Evolutionary conservation across 2,329 filamentous ascomycete species (phyloP).

Genomic region (Botrytis elliptica): DNA sequence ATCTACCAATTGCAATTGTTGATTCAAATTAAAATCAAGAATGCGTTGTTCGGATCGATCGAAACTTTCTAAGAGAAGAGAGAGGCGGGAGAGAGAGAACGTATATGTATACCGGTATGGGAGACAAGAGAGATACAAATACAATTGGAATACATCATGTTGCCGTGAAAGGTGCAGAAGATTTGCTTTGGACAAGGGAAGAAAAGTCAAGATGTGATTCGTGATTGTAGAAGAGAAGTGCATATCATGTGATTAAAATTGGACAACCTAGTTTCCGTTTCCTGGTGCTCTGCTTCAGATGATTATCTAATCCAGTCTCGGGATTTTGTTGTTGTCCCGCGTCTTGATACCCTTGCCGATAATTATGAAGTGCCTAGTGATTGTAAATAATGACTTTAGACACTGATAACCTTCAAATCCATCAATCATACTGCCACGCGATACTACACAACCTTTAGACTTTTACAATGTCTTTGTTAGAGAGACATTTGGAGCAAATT

Average conservation of each 20-base stretch:
- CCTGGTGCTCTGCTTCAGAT: neutral
- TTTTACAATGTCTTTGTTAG: conserved; percentile 63
- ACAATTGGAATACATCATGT: neutral
- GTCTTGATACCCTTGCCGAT: conserved; percentile 1
- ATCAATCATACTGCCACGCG: neutral
- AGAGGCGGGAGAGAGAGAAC: neutral
- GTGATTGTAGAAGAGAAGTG: neutral
- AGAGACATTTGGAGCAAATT: conserved; percentile 74
- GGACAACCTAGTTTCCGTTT: neutral
- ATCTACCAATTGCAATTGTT: conserved; percentile 18
- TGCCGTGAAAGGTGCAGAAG: neutral
- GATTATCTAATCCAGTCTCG: neutral
- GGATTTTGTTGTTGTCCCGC: neutral
- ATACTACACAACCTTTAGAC: neutral
- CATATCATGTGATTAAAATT: neutral
- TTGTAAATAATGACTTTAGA: conserved; percentile 1
- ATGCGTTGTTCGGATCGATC: conserved; percentile 19
- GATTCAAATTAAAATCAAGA: conserved; percentile 8
- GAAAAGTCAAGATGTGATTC: conserved; percentile 10
- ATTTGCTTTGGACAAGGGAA: neutral
- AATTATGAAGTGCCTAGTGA: neutral
- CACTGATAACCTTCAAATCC: neutral
- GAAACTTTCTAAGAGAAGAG: neutral
- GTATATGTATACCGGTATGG: neutral
- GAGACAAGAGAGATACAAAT: neutral